Percentiles rank a stretch among this genome's conserved stretches.
Evolutionary conservation across 1,284 basidiomycete species (phyloP).

Genomic region (Coniferiporia weirii): DNA sequence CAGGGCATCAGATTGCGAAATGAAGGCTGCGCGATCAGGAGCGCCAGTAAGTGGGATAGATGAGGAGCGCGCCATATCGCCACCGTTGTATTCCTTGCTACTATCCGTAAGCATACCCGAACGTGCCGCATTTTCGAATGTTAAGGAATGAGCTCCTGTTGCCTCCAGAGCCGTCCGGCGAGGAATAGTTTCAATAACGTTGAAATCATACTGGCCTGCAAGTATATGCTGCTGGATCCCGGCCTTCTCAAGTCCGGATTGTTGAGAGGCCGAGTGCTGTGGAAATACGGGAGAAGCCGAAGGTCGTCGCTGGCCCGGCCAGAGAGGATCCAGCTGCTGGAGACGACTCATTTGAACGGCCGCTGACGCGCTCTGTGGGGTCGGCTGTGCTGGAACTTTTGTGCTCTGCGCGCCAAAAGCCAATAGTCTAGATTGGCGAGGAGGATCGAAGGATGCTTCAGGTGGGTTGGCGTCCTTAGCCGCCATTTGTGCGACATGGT

Average conservation of each 20-base stretch:
- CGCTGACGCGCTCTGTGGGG: constrained; percentile 5
- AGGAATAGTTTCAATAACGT: constrained; percentile 1
- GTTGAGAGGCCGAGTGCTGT: constrained; percentile 9
- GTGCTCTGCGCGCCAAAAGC: constrained; percentile 47
- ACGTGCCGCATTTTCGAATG: constrained; percentile 9
- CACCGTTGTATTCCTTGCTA: neutral
- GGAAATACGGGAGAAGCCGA: constrained; percentile 14
- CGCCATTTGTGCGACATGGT: neutral
- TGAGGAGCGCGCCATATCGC: constrained; percentile 4
- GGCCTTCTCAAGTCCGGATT: constrained; percentile 9
- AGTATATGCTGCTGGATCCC: constrained; percentile 1
- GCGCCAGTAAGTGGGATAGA: constrained; percentile 6
- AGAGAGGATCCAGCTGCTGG: constrained; percentile 13
- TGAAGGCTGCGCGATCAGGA: constrained; percentile 7
- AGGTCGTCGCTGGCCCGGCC: constrained; percentile 8
- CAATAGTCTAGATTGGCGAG: constrained; percentile 65
- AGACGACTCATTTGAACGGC: constrained; percentile 9
- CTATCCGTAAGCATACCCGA: neutral
- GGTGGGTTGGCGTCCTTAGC: constrained; percentile 18
- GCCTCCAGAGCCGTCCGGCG: constrained; percentile 3
- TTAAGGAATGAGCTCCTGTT: neutral
- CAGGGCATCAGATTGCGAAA: constrained; percentile 9
- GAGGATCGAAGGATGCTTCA: constrained; percentile 49
- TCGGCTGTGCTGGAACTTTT: constrained; percentile 9
- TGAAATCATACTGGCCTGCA: neutral